These are phyloP conservation scores for Lentinula guzmanii DNA, from an alignment of 768 basidiomycete species.

Conservation along the genomic window DNA sequence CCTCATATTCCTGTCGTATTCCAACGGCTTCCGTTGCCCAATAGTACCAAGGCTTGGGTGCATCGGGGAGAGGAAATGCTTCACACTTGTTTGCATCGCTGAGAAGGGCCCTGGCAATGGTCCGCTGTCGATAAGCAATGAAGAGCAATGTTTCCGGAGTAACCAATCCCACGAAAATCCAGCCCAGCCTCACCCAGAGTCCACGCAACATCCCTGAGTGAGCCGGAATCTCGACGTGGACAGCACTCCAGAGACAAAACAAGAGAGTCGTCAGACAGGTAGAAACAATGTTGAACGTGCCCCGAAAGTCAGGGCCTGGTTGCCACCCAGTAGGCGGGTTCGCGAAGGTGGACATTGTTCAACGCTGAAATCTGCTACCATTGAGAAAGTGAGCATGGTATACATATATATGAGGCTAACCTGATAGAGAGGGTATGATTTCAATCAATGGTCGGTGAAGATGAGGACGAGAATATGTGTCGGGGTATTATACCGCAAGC, in stretches of 20 bases:
- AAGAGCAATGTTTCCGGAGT: background rate
- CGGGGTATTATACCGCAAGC: too few relatives aligned
- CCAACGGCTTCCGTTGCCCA: too few relatives aligned
- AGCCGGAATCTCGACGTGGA: background rate
- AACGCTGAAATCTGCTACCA: background rate
- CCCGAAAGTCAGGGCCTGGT: background rate
- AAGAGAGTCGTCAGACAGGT: background rate
- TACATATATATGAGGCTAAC: constrained; percentile 11
- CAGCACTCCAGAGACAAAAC: background rate
- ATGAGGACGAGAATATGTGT: too few relatives aligned
- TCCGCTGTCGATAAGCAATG: background rate
- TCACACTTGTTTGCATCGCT: background rate
- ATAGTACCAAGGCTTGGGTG: background rate
- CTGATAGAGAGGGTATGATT: too few relatives aligned
- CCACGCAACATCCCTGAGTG: background rate
- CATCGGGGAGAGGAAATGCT: background rate
- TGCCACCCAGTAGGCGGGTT: background rate
- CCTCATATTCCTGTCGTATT: background rate
- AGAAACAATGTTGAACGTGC: background rate
- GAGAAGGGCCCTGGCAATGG: background rate
- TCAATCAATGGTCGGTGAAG: too few relatives aligned
- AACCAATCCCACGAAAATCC: background rate
- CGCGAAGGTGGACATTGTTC: background rate
- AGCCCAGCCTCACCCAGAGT: background rate
- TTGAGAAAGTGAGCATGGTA: constrained; percentile 20